These are phyloP conservation scores for Alternaria alternata DNA, from an alignment of 2,329 filamentous ascomycete species.

Conservation along the genomic window DNA sequence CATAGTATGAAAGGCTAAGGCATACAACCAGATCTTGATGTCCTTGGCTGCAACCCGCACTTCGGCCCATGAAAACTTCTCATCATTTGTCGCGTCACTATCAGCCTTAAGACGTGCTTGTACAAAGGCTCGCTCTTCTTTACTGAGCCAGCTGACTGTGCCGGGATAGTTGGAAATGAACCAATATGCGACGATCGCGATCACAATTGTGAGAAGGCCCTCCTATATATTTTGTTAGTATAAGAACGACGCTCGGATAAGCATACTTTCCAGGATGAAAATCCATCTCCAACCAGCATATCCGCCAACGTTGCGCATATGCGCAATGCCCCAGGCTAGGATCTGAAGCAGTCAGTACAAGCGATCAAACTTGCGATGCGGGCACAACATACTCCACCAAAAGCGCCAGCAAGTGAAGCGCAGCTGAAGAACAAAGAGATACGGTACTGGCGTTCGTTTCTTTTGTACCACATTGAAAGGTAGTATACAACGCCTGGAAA, in stretches of 20 bases:
- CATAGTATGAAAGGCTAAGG: conserved; percentile 75
- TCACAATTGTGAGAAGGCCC: conserved; percentile 48
- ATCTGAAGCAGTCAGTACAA: conserved; percentile 2
- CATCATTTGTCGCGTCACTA: conserved; percentile 73
- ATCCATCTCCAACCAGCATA: conserved; percentile 54
- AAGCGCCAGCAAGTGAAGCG: conserved; percentile 66
- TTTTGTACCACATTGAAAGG: conserved; percentile 70
- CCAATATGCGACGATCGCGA: conserved; percentile 54
- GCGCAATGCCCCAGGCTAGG: conserved; percentile 64
- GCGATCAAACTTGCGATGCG: not conserved
- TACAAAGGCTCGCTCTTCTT: conserved; percentile 64
- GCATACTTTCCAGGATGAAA: conserved; percentile 47
- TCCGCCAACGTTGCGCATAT: conserved; percentile 65
- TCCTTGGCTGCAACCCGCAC: conserved; percentile 67
- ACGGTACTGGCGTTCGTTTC: conserved; percentile 65
- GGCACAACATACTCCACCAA: conserved; percentile 60
- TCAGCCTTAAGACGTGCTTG: conserved; percentile 71
- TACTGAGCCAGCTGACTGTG: conserved; percentile 65
- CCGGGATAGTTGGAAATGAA: conserved; percentile 73
- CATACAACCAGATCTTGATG: conserved; percentile 64
- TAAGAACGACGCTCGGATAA: no score
- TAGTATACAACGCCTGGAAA: conserved; percentile 61
- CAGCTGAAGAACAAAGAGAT: conserved; percentile 68
- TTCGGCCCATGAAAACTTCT: conserved; percentile 73
- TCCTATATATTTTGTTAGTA: conserved; percentile 34